These are phyloP conservation scores for Logfia minima DNA, from an alignment of 129 eudicot species.

Conservation along the genomic window DNA sequence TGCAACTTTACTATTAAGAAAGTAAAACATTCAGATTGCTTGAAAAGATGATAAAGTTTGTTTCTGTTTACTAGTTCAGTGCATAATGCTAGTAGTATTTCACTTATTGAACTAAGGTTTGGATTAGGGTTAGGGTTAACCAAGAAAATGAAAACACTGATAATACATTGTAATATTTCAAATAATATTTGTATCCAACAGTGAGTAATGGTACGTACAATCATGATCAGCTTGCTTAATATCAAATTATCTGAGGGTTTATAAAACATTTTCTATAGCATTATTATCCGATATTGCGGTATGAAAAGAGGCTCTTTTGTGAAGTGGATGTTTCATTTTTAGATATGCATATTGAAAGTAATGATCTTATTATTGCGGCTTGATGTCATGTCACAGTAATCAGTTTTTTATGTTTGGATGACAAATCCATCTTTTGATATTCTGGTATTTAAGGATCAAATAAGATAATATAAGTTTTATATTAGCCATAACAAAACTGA, in stretches of 20 bases:
- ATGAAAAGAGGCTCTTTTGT: too few species aligned
- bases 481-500: not conserved
- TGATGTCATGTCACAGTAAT: not conserved
- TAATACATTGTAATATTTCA: not conserved
- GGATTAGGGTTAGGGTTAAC: conserved; percentile 27
- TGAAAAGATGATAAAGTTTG: conserved; percentile 10
- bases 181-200: not conserved
- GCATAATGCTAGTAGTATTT: not conserved
- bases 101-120: not conserved
- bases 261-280: not conserved
- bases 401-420: not conserved
- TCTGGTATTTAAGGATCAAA: not conserved
- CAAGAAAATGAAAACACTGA: conserved; percentile 16
- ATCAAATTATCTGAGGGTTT: not conserved
- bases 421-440: not conserved
- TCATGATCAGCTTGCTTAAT: not conserved
- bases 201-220: not conserved
- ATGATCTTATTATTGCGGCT: not conserved
- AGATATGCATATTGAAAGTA: not conserved
- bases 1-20: not conserved
- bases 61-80: conserved; percentile 9
- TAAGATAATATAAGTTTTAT: too few species aligned
- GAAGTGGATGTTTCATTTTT: not conserved
- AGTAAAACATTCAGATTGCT: not conserved
- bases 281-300: not conserved